These are phyloP conservation scores for Gremmenia infestans DNA, from an alignment of 2,329 filamentous ascomycete species.

Conservation along the genomic window DNA sequence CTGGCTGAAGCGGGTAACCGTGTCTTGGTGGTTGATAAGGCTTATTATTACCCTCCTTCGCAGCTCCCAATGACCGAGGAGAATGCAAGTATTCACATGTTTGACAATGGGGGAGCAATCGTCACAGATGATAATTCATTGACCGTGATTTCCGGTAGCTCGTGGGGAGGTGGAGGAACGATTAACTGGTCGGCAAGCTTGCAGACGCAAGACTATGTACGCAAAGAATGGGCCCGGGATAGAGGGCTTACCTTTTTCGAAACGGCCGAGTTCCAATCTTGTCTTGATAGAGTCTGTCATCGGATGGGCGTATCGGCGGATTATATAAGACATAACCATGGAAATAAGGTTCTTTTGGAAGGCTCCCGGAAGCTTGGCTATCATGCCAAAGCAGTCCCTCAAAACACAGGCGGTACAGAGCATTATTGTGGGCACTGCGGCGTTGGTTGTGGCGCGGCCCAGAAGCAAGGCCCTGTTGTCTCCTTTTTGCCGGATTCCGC, in stretches of 20 bases:
- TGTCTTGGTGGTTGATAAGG: slow-evolving; percentile 79
- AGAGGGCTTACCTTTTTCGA: slow-evolving; percentile 68
- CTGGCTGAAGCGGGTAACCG: slow-evolving; percentile 69
- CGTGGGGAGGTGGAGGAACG: slow-evolving; percentile 82
- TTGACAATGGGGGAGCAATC: slow-evolving; percentile 59
- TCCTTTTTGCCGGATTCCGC: slow-evolving; percentile 78
- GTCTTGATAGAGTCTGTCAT: slow-evolving; percentile 71
- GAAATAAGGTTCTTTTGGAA: slow-evolving; percentile 68
- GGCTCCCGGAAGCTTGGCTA: slow-evolving; percentile 71
- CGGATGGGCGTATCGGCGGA: slow-evolving; percentile 70
- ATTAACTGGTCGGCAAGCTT: slow-evolving; percentile 59
- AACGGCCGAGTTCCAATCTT: slow-evolving; percentile 68
- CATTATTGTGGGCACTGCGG: slow-evolving; percentile 70
- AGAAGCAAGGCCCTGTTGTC: slow-evolving; percentile 75
- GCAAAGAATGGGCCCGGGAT: slow-evolving; percentile 71
- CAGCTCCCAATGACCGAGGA: slow-evolving; percentile 70
- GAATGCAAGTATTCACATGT: slow-evolving; percentile 58
- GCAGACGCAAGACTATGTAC: slow-evolving; percentile 67
- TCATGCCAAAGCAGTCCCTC: slow-evolving; percentile 62
- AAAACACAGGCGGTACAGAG: slow-evolving; percentile 69
- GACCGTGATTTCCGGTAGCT: slow-evolving; percentile 60
- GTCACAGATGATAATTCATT: slow-evolving; percentile 53
- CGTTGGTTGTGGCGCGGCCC: slow-evolving; percentile 57
- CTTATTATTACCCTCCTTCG: slow-evolving; percentile 67
- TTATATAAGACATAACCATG: slow-evolving; percentile 65